phyloP scores from a whole-genome alignment of 768 basidiomycete species.

The Leccinum subtestaceum region DNA sequence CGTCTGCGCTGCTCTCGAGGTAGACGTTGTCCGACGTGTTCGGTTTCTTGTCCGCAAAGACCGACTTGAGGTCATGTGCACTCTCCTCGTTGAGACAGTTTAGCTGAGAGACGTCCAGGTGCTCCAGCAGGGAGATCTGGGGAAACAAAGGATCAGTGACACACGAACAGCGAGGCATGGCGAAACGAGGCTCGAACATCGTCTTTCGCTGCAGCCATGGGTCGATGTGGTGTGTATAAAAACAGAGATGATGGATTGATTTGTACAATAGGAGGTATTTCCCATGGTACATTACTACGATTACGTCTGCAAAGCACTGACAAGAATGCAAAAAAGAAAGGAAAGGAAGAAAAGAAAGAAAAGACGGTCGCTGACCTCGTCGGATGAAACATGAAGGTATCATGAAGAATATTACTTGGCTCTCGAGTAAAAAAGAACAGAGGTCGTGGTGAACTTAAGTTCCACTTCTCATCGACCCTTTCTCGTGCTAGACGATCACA shows the following conservation, averaged over 20 bases:
- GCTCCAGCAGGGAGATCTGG: slow-evolving; percentile 54
- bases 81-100: slow-evolving; percentile 68
- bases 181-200: slow-evolving; percentile 24
- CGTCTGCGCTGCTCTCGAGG: slow-evolving; percentile 69
- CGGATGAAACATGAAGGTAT: slow-evolving; percentile 13
- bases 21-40: slow-evolving; percentile 45
- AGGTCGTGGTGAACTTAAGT: slow-evolving; percentile 10
- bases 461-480: slow-evolving; percentile 3
- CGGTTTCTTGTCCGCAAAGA: slow-evolving; percentile 42
- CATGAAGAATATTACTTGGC: slow-evolving; percentile 2
- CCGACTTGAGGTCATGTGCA: slow-evolving; percentile 49
- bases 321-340: slow-evolving; percentile 7
- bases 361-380: slow-evolving; percentile 7
- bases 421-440: not conserved
- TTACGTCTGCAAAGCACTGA: slow-evolving; percentile 15
- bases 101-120: slow-evolving; percentile 56
- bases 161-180: not conserved
- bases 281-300: not conserved
- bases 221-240: slow-evolving; percentile 5
- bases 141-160: slow-evolving; percentile 1
- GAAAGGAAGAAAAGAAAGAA: not conserved
- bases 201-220: slow-evolving; percentile 29
- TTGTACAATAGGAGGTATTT: slow-evolving; percentile 17
- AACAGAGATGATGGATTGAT: not conserved
- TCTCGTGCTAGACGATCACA: slow-evolving; percentile 63